Evolutionary conservation across 2,329 filamentous ascomycete species (phyloP), one percentile per base, ranked within the genome.

Genomic region (Furcasterigmium furcatum): DNA sequence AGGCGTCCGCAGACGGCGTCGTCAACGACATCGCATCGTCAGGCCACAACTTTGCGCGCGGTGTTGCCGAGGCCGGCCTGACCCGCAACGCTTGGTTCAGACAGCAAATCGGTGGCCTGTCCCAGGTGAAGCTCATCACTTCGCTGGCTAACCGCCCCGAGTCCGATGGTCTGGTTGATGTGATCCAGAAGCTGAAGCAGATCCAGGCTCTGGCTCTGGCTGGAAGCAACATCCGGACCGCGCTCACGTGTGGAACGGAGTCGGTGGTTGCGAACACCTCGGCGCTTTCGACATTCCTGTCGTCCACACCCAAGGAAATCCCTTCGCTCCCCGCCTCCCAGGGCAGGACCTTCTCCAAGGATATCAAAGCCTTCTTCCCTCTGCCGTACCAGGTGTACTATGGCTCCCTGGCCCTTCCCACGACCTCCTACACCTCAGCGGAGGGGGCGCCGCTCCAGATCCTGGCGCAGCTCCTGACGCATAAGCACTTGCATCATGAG

Each of bases 371-470:
- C 0, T 95, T 97, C 68, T 97, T 95, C 68, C 87, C 92, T 20
- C 76, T 99, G 16, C 94, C 94, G 1, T 99, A 96, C 67, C 94
- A 99, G 67, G 94, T 99, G 27, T 96, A 95, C 63, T 97, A 97
- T 62, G 90, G 92, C 8, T 87, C 85, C 14, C 76, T 94, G 38
- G 86, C 90, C 16, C 69, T 96, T 13, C 84, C 88, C 7, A 95
- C 92, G 1, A 86, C 87, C 0, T 88, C 91, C 0, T 99, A 96
- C 66, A 85, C 82, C 4, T 81, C 88, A 36, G 65, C 83, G 0
- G 78, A 87, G 43, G 84, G 87, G 34, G 89, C 94, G 2, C 80
- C 91, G 1, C 82, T 97, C 14, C 90, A 92, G 57, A 87, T 97
- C 34, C 82, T 99, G 19, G 84, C 91, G 12, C 90, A 96, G 63